Conservation (phyloP, 805 yeast genomes). For the Nakazawaea ambrosiae region DNA sequence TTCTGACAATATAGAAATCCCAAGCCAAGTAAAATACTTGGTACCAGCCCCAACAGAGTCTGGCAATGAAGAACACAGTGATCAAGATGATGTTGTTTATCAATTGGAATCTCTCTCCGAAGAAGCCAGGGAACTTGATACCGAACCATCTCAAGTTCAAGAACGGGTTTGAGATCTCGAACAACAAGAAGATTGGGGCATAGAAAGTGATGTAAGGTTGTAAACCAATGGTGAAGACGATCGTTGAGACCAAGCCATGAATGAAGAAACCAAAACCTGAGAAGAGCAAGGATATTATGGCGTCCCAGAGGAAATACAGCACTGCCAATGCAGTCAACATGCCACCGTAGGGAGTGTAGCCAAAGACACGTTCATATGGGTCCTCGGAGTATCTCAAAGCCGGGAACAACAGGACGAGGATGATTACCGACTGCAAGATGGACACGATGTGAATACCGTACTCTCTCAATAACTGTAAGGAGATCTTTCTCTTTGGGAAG, state of each 20-base stretch:
- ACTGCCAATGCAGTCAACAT: constrained; percentile 24
- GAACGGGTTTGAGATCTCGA: constrained; percentile 31
- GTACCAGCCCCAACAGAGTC: constrained; percentile 33
- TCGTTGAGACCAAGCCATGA: constrained; percentile 28
- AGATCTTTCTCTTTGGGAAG: constrained; percentile 14
- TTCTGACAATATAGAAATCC: constrained; percentile 21
- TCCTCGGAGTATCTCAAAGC: constrained; percentile 21
- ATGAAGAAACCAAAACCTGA: constrained; percentile 28
- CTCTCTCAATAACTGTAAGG: constrained; percentile 24
- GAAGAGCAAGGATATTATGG: constrained; percentile 21
- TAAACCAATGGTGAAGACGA: constrained; percentile 20
- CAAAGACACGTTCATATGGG: constrained; percentile 23
- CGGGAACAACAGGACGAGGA: constrained; percentile 23
- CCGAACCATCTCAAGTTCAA: constrained; percentile 30
- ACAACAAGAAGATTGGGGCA: constrained; percentile 26
- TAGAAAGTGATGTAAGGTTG: constrained; percentile 25
- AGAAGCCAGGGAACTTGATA: constrained; percentile 21
- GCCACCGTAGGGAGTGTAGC: constrained; percentile 25
- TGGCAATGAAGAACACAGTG: constrained; percentile 25
- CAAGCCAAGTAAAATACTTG: constrained; percentile 21
- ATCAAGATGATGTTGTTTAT: constrained; percentile 27
- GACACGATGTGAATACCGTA: constrained; percentile 27
- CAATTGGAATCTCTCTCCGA: constrained; percentile 23
- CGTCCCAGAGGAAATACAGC: constrained; percentile 30
- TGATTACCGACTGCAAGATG: constrained; percentile 24